A percentile compares a stretch with the other conserved stretches of the same genome.
These are phyloP conservation scores for Neonectria ditissima DNA, from an alignment of 2,329 filamentous ascomycete species.

Conservation along the genomic window DNA sequence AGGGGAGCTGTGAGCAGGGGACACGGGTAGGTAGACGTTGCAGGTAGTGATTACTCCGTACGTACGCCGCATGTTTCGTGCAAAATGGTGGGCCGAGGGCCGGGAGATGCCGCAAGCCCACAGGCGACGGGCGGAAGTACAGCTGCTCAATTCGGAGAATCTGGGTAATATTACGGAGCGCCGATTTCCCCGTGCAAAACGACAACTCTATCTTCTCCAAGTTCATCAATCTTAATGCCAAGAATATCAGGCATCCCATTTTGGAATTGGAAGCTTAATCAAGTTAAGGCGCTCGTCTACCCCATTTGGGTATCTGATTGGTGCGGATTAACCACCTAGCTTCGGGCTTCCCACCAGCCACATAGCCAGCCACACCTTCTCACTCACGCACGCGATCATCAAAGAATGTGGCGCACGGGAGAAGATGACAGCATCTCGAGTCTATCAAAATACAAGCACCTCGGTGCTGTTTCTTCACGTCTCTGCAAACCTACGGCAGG, in stretches of 20 bases:
- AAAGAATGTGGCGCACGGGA: conserved; percentile 27
- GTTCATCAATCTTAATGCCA: conserved; percentile 8
- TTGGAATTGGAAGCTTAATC: conserved; percentile 1
- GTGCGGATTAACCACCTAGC: background rate
- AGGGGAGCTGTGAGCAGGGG: conserved; percentile 6
- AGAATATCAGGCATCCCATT: conserved; percentile 12
- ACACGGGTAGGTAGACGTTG: background rate
- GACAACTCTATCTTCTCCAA: conserved; percentile 4
- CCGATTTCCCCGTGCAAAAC: conserved; percentile 3
- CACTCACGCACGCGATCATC: conserved; percentile 7
- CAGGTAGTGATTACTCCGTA: too few species aligned
- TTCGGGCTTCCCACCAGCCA: conserved; percentile 22
- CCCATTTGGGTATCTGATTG: conserved; percentile 7
- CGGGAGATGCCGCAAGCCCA: background rate
- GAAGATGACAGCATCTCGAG: conserved; percentile 40
- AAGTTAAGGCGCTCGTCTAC: conserved; percentile 8
- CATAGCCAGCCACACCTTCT: conserved; percentile 35
- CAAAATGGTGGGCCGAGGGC: background rate
- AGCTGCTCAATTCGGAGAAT: background rate
- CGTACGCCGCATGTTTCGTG: background rate
- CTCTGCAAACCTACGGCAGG: conserved; percentile 28
- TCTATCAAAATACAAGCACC: conserved; percentile 24
- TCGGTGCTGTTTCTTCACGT: conserved; percentile 27
- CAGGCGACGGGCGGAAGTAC: background rate
- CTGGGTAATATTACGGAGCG: background rate